These are phyloP conservation scores for Chalciporus sphaerocephalus DNA, from an alignment of 768 basidiomycete species.

Conservation along the genomic window DNA sequence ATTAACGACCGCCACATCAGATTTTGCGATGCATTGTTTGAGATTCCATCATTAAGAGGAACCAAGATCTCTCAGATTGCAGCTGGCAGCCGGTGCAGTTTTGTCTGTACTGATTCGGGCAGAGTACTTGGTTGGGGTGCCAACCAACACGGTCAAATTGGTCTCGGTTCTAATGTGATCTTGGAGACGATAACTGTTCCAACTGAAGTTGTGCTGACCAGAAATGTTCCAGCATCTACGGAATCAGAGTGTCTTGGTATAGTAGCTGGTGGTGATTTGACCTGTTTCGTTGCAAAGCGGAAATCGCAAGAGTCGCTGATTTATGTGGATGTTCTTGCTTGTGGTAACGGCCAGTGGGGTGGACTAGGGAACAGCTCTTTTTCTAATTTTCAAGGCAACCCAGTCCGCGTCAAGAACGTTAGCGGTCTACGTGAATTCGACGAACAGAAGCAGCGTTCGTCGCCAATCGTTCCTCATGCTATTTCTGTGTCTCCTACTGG, in stretches of 20 bases:
- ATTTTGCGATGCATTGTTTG: slow-evolving; percentile 68
- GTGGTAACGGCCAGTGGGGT: slow-evolving; percentile 82
- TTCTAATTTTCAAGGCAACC: slow-evolving; percentile 67
- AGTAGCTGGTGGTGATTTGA: slow-evolving; percentile 69
- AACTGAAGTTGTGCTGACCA: slow-evolving; percentile 77
- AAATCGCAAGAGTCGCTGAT: slow-evolving; percentile 30
- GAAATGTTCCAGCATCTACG: slow-evolving; percentile 45
- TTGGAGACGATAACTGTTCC: slow-evolving; percentile 73
- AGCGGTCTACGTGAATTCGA: slow-evolving; percentile 84
- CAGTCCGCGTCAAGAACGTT: slow-evolving; percentile 69
- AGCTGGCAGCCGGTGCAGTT: slow-evolving; percentile 69
- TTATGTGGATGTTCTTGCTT: slow-evolving; percentile 59
- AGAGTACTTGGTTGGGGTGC: slow-evolving; percentile 86
- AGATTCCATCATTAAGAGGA: slow-evolving; percentile 68
- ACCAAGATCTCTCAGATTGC: slow-evolving; percentile 64
- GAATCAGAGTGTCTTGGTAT: slow-evolving; percentile 61
- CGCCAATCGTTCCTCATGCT: slow-evolving; percentile 58
- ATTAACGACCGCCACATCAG: slow-evolving; percentile 44
- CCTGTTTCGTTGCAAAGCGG: slow-evolving; percentile 72
- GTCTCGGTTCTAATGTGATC: slow-evolving; percentile 60
- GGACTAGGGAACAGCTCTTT: slow-evolving; percentile 61
- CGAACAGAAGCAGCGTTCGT: slow-evolving; percentile 54
- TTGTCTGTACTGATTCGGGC: slow-evolving; percentile 62
- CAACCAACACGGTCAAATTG: slow-evolving; percentile 85
- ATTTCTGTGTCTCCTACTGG: slow-evolving; percentile 71